Evolutionary conservation across 257 asterid species (phyloP).

Genomic region (Solanum peruvianum): DNA sequence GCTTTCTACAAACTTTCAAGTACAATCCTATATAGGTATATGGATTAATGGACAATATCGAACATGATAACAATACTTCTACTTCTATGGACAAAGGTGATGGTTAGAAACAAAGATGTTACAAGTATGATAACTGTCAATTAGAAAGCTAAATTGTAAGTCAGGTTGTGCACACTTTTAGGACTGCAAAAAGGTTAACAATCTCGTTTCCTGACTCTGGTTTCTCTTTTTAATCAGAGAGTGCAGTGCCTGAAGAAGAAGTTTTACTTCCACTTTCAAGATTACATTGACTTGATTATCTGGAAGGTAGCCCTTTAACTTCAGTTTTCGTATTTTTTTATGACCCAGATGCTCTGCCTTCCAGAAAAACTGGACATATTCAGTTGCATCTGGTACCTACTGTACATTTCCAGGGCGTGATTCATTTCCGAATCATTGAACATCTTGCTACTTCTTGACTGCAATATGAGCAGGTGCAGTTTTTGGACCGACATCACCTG

Average conservation of each 20-base stretch:
- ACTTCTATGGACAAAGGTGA: not conserved
- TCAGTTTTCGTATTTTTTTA: not conserved
- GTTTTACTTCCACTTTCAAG: slow-evolving; percentile 93
- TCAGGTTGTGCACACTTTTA: not conserved
- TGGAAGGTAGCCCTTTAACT: slow-evolving; percentile 59
- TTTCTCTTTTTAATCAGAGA: slow-evolving; percentile 45
- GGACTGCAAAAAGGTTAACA: not conserved
- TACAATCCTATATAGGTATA: not conserved
- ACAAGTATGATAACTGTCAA: not conserved
- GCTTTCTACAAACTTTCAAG: not conserved
- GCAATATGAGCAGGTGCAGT: slow-evolving; percentile 62
- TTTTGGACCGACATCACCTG: slow-evolving; percentile 84
- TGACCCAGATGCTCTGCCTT: not conserved
- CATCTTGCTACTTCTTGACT: not conserved
- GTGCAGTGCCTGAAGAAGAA: slow-evolving; percentile 95
- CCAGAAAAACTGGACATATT: not conserved
- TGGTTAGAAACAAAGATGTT: not conserved
- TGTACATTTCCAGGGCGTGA: not conserved
- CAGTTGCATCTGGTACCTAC: not conserved
- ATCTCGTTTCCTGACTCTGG: not conserved
- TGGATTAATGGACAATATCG: not conserved
- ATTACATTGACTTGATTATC: slow-evolving; percentile 82
- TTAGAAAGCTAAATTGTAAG: not conserved
- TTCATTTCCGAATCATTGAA: not conserved
- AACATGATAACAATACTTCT: not conserved